Percentiles rank a stretch among this genome's conserved stretches.
Conservation (phyloP, 169 alveolate species). For the Babesia ovis region DNA sequence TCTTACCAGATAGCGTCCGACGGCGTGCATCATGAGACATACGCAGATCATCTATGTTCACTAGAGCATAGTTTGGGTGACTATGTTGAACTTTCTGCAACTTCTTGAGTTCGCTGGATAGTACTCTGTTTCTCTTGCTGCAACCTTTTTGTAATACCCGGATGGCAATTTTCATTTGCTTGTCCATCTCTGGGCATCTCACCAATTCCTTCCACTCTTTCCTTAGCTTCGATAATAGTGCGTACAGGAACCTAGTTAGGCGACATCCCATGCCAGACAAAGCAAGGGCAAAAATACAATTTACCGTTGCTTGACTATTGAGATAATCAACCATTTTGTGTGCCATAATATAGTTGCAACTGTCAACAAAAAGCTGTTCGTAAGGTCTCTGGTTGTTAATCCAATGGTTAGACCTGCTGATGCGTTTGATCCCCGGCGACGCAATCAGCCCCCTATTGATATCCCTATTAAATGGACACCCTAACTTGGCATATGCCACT, state of each 20-base stretch:
- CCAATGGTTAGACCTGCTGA: slow-evolving; percentile 19
- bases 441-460: slow-evolving; percentile 5
- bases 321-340: not conserved
- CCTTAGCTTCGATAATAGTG: not conserved
- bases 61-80: not conserved
- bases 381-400: not conserved
- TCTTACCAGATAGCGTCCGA: not conserved
- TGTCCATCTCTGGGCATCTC: slow-evolving; percentile 9
- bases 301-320: slow-evolving; percentile 25
- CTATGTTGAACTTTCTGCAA: not conserved
- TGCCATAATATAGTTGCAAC: not conserved
- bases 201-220: not conserved
- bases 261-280: slow-evolving; percentile 18
- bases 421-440: slow-evolving; percentile 18
- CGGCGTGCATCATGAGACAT: not conserved
- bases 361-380: not conserved
- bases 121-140: not conserved
- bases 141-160: not conserved
- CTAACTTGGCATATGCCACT: slow-evolving; percentile 20
- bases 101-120: slow-evolving; percentile 1
- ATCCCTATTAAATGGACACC: slow-evolving; percentile 16
- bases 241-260: not conserved
- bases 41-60: not conserved
- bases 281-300: slow-evolving; percentile 10
- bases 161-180: slow-evolving; percentile 6